Evolutionary conservation across 2,329 filamentous ascomycete genomes (phyloP), one percentile per base, ranked within the genome.

Genomic region (Ceratocystis papillata): DNA sequence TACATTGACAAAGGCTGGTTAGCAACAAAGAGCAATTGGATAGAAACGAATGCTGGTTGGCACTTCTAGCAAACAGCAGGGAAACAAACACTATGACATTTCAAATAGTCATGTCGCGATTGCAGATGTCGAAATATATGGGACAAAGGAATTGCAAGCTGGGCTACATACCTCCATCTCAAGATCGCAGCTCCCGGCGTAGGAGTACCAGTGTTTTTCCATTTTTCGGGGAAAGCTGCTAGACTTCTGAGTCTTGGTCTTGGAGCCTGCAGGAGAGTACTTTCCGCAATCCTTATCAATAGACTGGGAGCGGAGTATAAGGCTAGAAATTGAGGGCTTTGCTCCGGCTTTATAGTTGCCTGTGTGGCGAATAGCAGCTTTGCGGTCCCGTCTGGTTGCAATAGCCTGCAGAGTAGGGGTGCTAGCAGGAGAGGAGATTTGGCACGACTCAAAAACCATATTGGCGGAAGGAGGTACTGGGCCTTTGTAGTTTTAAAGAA

Each of bases 301-400:
- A 3, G 8, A n/a, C 17, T 30, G 61, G 12, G 44, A 30, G 30
- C 12, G 44, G 20, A 30, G 46, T 30, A 22, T 64, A 15, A 60
- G 45, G 20, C 28, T 62, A 28, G 44, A 25, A 25, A 53, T 45
- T 5, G 28, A n/a, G 10, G 41, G 28, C 30, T 64, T 64, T 28
- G 62, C 20, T 6, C 44, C 33, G 8, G 44, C 50, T 8, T 53
- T 37, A 55, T 50, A 45, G 17, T 28, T 30, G 17, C 61, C 60
- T 7, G 44, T 33, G 12, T 61, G 55, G 15, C 30, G 50, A 62
- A 64, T 55, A 8, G 64, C 25, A 53, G 30, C 55, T 22, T 64
- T 60, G 12, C 65, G 53, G 62, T 64, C 65, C 46, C 62, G 62
- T 30, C 64, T 62, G 45, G 62, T 62, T 4, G 65, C 37, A 28